These are phyloP conservation scores for Sordariomycetes sp. DNA, from an alignment of 2,329 filamentous ascomycete species.

Conservation along the genomic window DNA sequence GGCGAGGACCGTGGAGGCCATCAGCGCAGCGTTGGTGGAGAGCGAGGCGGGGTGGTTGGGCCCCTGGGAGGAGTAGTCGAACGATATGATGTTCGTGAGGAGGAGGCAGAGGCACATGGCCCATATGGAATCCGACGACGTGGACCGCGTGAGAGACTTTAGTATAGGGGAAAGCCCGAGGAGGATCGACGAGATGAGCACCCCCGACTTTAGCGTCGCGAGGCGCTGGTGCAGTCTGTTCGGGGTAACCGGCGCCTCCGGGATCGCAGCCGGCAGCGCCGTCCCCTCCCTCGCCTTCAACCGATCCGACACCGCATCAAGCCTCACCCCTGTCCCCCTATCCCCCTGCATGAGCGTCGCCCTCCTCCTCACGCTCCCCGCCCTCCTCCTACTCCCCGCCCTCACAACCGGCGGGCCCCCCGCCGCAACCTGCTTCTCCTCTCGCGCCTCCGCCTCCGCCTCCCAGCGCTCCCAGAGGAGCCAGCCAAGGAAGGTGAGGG, in stretches of 20 bases:
- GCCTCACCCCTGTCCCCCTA: slow-evolving; percentile 4
- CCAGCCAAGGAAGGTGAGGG: slow-evolving; percentile 79
- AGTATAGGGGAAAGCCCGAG: slow-evolving; percentile 89
- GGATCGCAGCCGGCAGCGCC: slow-evolving; percentile 7
- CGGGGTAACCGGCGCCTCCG: slow-evolving; percentile 14
- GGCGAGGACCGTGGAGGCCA: slow-evolving; percentile 90
- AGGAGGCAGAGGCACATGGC: slow-evolving; percentile 89
- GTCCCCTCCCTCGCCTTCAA: not conserved
- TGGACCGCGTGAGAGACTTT: slow-evolving; percentile 89
- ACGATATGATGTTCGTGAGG: slow-evolving; percentile 93
- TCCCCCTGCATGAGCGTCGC: slow-evolving; percentile 5
- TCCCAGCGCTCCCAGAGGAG: slow-evolving; percentile 87
- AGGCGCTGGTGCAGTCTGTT: slow-evolving; percentile 39
- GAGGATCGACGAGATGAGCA: slow-evolving; percentile 85
- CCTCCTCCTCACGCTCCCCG: slow-evolving; percentile 7
- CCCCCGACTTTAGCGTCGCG: slow-evolving; percentile 78
- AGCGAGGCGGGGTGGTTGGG: slow-evolving; percentile 58
- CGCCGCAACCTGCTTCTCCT: slow-evolving; percentile 19
- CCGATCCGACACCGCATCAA: slow-evolving; percentile 1
- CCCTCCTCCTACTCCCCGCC: slow-evolving; percentile 22
- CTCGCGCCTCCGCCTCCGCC: slow-evolving; percentile 47
- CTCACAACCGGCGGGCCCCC: slow-evolving; percentile 15
- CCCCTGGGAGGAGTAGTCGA: slow-evolving; percentile 66
- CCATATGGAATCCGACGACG: slow-evolving; percentile 92
- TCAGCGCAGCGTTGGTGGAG: slow-evolving; percentile 89